Evolutionary conservation across 257 asterid species (phyloP).

Genomic region (Oldenlandia corymbosa): DNA sequence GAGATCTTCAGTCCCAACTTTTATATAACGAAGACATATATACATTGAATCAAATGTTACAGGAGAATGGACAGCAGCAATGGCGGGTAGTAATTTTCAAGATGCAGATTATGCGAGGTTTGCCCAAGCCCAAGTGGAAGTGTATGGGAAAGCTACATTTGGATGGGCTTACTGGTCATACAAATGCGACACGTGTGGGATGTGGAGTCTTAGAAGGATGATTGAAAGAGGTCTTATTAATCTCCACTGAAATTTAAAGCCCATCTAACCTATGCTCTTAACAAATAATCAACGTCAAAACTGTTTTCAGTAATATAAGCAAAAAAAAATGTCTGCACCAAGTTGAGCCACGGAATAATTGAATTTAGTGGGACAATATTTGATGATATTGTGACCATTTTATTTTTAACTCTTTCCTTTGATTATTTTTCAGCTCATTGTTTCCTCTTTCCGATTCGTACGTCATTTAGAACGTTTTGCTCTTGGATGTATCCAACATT

Average conservation of each 20-base stretch:
- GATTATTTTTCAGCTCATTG: too few relatives aligned
- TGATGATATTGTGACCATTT: too few relatives aligned
- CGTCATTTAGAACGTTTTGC: too few relatives aligned
- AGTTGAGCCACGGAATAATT: too few relatives aligned
- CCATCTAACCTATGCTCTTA: neutral
- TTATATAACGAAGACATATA: too few relatives aligned
- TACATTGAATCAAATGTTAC: neutral
- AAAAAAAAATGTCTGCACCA: too few relatives aligned
- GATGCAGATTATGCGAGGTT: conserved; percentile 27
- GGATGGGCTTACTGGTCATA: conserved; percentile 58
- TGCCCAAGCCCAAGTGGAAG: conserved; percentile 24
- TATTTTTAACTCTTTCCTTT: too few relatives aligned
- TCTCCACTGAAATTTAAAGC: neutral
- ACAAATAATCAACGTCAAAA: neutral
- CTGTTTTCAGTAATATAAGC: too few relatives aligned
- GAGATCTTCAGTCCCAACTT: too few relatives aligned
- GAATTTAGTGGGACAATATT: too few relatives aligned
- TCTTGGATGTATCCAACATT: too few relatives aligned
- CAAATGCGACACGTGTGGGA: conserved; percentile 28
- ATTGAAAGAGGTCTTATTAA: conserved; percentile 18
- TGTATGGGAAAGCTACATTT: conserved; percentile 41
- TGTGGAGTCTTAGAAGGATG: conserved; percentile 47
- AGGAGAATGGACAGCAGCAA: conserved; percentile 20
- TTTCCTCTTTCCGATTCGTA: too few relatives aligned
- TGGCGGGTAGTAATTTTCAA: conserved; percentile 1